These are phyloP conservation scores for Ceratocystis colombiana DNA, from an alignment of 2,329 filamentous ascomycete genomes.

Conservation along the genomic window DNA sequence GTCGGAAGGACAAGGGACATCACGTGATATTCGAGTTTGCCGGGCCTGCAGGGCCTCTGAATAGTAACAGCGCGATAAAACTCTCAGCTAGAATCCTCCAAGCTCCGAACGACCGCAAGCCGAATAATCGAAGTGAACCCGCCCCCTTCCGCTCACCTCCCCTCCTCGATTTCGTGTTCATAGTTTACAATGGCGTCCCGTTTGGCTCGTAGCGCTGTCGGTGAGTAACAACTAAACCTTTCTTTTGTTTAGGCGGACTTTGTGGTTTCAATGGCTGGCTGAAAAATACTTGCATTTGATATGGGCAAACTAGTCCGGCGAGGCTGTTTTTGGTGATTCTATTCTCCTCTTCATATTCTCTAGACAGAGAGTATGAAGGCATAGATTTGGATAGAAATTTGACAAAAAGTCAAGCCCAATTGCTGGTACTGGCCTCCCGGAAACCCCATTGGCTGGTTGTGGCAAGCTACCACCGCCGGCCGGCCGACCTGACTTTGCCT, in stretches of 20 bases:
- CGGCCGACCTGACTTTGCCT: too few species aligned
- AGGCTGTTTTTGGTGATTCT: neutral
- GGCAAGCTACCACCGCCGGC: too few species aligned
- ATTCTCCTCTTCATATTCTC: neutral
- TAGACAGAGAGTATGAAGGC: neutral
- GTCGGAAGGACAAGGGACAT: slow-evolving; percentile 27
- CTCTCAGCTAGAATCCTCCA: slow-evolving; percentile 37
- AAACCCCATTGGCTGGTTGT: neutral
- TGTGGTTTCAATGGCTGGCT: slow-evolving; percentile 1
- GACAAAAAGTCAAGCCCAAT: neutral
- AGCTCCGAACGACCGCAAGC: slow-evolving; percentile 34
- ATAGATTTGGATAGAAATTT: neutral
- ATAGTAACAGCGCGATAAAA: slow-evolving; percentile 39
- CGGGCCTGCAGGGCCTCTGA: slow-evolving; percentile 28
- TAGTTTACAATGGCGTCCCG: slow-evolving; percentile 83
- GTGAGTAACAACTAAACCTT: slow-evolving; percentile 48
- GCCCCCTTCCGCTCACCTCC: slow-evolving; percentile 11
- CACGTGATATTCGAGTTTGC: slow-evolving; percentile 36
- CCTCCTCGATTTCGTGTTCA: slow-evolving; percentile 35
- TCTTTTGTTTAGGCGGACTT: neutral
- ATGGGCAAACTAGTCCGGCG: neutral
- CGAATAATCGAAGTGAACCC: slow-evolving; percentile 36
- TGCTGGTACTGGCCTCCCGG: neutral
- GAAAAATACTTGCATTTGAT: neutral
- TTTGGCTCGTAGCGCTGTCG: slow-evolving; percentile 87